Evolutionary conservation across 2,329 filamentous ascomycete species (phyloP), one percentile per base, ranked within the genome.

Genomic region (Hortaea sp.): DNA sequence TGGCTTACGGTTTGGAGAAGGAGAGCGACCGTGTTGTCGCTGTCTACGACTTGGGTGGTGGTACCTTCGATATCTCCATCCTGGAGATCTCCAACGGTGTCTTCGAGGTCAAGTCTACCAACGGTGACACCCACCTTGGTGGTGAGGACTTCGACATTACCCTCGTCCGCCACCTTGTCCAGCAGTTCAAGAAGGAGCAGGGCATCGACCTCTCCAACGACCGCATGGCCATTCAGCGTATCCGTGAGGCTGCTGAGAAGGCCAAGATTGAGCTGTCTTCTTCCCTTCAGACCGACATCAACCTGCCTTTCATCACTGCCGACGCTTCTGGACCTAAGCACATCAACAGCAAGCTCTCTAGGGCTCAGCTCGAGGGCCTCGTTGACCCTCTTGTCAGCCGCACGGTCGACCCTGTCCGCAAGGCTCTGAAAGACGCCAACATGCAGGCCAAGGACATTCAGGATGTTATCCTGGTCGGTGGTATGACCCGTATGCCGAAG

Each of bases 401-500:
- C 62, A 95, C 89, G 53, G 78, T 94, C 47, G 89, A 95, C 53
- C 90, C 90, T 52, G 90, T 95, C 58, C 86, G 88, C 72, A 95
- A 95, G 81, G 90, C 89, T 13, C 77, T 97, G 50, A 95, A 95
- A 81, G 90, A 97, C 70, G 90, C 90, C 67, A 82, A 83, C 70
- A 81, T 97, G 41, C 76, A 86, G 69, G 81, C 89, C 60, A 94
- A 88, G 75, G 89, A 95, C 52, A 94, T 97, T 66, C 87, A 95
- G 73, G 90, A 97, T 67, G 87, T 97, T 59, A 95, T 97, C 68
- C 84, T 97, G 39, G 90, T 97, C 46, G 90, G 90, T 82, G 90
- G 90, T 73, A 95, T 95, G 89, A 95, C 90, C 61, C 90, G 90
- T 76, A 97, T 97, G 89, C 90, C 90, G 68, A 95, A 95, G 84